Percentiles rank a stretch among this genome's conserved stretches.
phyloP scores from a whole-genome alignment of 495 filamentous ascomycete genomes.

The Penicillium lividum region DNA sequence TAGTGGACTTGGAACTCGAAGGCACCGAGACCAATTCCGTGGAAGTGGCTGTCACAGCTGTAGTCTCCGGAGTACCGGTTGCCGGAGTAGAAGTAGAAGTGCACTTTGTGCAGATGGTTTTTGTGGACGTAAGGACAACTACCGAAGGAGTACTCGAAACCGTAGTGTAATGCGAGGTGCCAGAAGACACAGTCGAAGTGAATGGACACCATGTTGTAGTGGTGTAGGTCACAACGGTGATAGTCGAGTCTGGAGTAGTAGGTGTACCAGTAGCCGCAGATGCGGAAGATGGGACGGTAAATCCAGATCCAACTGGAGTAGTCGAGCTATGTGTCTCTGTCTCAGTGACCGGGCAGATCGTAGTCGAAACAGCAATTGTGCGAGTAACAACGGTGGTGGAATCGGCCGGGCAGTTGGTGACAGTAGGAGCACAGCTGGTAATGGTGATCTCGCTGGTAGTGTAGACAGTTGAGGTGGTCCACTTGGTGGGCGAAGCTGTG shows the following conservation, averaged over 20 bases:
- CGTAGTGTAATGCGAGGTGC: conserved; percentile 30
- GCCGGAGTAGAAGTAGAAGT: not conserved
- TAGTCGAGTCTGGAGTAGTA: not conserved
- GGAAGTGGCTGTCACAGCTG: not conserved
- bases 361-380: conserved; percentile 1
- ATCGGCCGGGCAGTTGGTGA: conserved; percentile 59
- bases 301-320: too few species aligned
- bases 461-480: conserved; percentile 63
- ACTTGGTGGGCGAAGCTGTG: conserved; percentile 11
- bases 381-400: conserved; percentile 43
- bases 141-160: conserved; percentile 38
- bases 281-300: too few species aligned
- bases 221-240: conserved; percentile 10
- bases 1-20: not conserved
- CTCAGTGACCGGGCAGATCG: conserved; percentile 8
- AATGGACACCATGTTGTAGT: conserved; percentile 6
- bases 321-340: conserved; percentile 1
- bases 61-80: not conserved
- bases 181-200: conserved; percentile 8
- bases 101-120: conserved; percentile 26
- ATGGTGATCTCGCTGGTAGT: conserved; percentile 58
- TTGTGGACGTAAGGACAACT: conserved; percentile 37
- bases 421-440: conserved; percentile 55
- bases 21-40: not conserved
- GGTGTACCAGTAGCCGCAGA: not conserved